These are phyloP conservation scores for Aspergillus flavus DNA, from an alignment of 2,329 filamentous ascomycete species.

Conservation along the genomic window DNA sequence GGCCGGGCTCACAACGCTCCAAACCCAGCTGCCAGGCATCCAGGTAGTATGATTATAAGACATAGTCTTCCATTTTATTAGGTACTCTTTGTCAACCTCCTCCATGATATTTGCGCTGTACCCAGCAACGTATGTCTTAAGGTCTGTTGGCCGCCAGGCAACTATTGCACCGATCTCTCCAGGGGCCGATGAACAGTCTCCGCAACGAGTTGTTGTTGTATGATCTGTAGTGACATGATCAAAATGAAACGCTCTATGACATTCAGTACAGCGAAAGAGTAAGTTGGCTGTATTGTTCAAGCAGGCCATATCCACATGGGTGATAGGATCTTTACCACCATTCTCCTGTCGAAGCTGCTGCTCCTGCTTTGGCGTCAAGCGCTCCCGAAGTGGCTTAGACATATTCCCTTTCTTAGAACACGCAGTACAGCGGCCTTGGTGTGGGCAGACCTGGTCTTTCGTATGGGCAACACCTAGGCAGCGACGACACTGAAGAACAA, in stretches of 20 bases:
- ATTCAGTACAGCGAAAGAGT: slow-evolving; percentile 79
- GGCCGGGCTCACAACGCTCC: slow-evolving; percentile 62
- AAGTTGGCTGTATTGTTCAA: slow-evolving; percentile 77
- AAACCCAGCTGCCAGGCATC: slow-evolving; percentile 89
- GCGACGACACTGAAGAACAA: slow-evolving; percentile 85
- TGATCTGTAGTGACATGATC: slow-evolving; percentile 69
- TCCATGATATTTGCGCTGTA: slow-evolving; percentile 58
- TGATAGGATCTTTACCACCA: slow-evolving; percentile 74
- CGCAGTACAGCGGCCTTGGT: slow-evolving; percentile 69
- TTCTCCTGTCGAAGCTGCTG: slow-evolving; percentile 82
- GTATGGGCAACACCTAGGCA: slow-evolving; percentile 72
- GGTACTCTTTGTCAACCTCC: slow-evolving; percentile 85
- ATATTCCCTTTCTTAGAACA: slow-evolving; percentile 69
- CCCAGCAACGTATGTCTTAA: slow-evolving; percentile 57
- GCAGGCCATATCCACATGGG: slow-evolving; percentile 60
- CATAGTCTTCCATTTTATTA: slow-evolving; percentile 80
- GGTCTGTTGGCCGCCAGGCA: slow-evolving; percentile 77
- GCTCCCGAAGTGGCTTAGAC: slow-evolving; percentile 74
- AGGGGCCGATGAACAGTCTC: slow-evolving; percentile 68
- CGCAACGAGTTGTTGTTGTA: slow-evolving; percentile 67
- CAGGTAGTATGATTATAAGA: slow-evolving; percentile 84
- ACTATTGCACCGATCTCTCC: slow-evolving; percentile 76
- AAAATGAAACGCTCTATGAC: slow-evolving; percentile 79
- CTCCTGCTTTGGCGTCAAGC: slow-evolving; percentile 75
- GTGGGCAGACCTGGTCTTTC: slow-evolving; percentile 71